Conservation (phyloP, 2,329 filamentous ascomycete genomes). For the Fusarium sambucinum region DNA sequence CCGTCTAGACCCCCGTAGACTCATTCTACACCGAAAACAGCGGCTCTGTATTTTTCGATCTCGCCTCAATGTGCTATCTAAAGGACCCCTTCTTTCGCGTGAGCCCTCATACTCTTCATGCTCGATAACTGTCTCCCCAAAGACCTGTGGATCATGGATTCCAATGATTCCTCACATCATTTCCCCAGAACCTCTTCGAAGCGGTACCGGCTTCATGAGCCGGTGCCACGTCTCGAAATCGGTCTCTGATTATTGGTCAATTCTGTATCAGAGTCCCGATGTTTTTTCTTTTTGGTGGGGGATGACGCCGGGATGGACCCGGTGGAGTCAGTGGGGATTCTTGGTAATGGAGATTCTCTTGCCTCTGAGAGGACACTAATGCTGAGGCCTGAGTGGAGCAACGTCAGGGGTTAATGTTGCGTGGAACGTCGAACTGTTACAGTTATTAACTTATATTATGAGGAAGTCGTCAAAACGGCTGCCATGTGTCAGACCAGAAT, state of each 20-base stretch:
- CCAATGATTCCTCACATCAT: constrained; percentile 23
- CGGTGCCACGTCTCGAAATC: constrained; percentile 42
- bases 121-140: neutral
- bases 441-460: neutral
- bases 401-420: constrained; percentile 20
- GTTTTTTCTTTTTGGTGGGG: constrained; percentile 30
- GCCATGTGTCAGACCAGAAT: constrained; percentile 25
- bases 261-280: constrained; percentile 20
- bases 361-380: constrained; percentile 38
- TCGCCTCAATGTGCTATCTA: neutral
- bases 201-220: constrained; percentile 29
- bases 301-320: constrained; percentile 33
- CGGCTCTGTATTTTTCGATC: neutral
- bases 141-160: neutral
- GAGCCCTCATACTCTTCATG: neutral
- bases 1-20: neutral
- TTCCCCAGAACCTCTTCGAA: constrained; percentile 28
- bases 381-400: constrained; percentile 7
- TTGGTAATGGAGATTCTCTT: constrained; percentile 45
- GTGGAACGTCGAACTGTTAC: constrained; percentile 2
- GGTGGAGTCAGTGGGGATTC: constrained; percentile 35
- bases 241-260: constrained; percentile 34
- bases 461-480: constrained; percentile 20
- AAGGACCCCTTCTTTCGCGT: neutral
- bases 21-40: neutral